Evolutionary conservation across 257 asterid genomes (phyloP).

Genomic region (Jasminum sambac): DNA sequence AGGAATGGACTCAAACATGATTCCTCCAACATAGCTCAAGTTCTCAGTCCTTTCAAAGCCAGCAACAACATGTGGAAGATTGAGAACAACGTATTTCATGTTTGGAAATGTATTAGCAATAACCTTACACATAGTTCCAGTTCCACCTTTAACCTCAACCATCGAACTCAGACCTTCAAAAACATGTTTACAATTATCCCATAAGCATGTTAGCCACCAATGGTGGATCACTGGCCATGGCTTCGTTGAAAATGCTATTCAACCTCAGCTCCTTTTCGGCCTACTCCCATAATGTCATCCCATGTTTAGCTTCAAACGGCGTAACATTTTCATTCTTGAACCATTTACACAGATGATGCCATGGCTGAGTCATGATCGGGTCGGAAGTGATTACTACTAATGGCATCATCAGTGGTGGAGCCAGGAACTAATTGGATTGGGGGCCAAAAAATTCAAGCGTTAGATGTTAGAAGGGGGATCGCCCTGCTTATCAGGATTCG

Average conservation of each 20-base stretch:
- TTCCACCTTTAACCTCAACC: conserved; percentile 30
- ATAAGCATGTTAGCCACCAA: conserved; percentile 3
- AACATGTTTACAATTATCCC: conserved; percentile 9
- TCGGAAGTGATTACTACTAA: conserved; percentile 16
- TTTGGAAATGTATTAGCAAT: conserved; percentile 17
- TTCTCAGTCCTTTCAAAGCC: conserved; percentile 10
- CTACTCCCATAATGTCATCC: conserved; percentile 14
- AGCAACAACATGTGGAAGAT: conserved; percentile 16
- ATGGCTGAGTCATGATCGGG: conserved; percentile 9
- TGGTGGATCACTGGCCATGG: conserved; percentile 26
- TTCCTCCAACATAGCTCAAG: conserved; percentile 9
- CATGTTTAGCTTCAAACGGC: conserved; percentile 25
- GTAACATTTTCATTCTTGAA: conserved; percentile 2
- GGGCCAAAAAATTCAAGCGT: too few species aligned
- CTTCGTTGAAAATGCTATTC: conserved; percentile 25
- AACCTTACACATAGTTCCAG: conserved; percentile 16
- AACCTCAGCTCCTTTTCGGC: conserved; percentile 17
- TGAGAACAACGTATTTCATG: conserved; percentile 15
- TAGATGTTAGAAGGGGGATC: too few species aligned
- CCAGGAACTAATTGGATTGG: too few species aligned
- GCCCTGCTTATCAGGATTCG: too few species aligned
- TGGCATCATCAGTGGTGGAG: too few species aligned
- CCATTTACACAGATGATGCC: conserved; percentile 26
- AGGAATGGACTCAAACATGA: conserved; percentile 9
- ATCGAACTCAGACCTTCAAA: conserved; percentile 29